Percentiles rank a stretch among this genome's conserved stretches.
These are phyloP conservation scores for Quercus tomentella DNA, from an alignment of 331 rosid genomes.

Conservation along the genomic window DNA sequence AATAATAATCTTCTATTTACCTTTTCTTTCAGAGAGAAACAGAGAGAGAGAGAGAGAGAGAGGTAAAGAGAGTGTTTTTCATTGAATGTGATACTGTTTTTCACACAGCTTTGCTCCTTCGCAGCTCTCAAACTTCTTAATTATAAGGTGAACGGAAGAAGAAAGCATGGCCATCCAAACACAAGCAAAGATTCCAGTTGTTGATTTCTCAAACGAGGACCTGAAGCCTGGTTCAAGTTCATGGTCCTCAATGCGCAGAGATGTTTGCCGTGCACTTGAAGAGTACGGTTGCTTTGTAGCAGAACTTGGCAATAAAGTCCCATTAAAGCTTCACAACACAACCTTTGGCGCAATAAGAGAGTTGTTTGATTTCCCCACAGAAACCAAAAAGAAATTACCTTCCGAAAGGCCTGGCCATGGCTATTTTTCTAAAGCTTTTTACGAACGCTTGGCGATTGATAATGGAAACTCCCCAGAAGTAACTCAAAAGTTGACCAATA, in stretches of 20 bases:
- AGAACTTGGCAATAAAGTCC: too few species aligned
- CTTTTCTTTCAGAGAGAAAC: too few species aligned
- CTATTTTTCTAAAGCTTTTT: constrained; percentile 15
- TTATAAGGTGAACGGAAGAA: background rate
- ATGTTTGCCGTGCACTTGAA: constrained; percentile 25
- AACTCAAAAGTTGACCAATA: constrained; percentile 4
- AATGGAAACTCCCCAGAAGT: background rate
- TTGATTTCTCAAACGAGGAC: constrained; percentile 12
- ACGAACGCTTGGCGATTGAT: constrained; percentile 19
- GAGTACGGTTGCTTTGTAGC: constrained; percentile 25
- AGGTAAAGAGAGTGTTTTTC: too few species aligned
- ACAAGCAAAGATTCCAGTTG: background rate
- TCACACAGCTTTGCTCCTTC: too few species aligned
- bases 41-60: too few species aligned
- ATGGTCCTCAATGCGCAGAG: constrained; percentile 21
- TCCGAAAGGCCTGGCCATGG: constrained; percentile 5
- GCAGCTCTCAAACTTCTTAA: too few species aligned
- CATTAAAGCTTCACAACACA: too few species aligned
- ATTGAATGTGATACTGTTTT: too few species aligned
- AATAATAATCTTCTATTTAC: too few species aligned
- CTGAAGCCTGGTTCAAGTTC: constrained; percentile 11
- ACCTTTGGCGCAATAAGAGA: too few species aligned
- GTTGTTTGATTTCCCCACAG: too few species aligned
- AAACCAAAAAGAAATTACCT: background rate
- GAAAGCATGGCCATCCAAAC: background rate